phyloP scores from a whole-genome alignment of 1,284 basidiomycete species.

The Microbotryum lychnidis-dioicae region DNA sequence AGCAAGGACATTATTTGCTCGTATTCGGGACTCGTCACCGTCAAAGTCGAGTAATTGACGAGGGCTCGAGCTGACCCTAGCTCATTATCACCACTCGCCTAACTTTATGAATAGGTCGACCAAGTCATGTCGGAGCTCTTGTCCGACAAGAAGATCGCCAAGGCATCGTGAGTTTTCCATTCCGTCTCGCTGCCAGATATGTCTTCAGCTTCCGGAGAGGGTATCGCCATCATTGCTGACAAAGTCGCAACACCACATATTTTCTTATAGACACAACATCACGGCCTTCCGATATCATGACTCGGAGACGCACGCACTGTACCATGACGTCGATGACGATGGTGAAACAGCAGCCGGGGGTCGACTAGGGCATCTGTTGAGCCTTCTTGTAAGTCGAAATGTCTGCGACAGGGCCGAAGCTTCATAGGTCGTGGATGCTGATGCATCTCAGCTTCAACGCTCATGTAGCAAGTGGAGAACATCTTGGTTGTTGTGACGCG shows the following conservation, averaged over 20 bases:
- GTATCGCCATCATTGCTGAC: background rate
- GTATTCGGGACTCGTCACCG: too few species aligned
- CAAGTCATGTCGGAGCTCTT: conserved; percentile 22
- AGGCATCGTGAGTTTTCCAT: conserved; percentile 14
- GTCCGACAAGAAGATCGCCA: conserved; percentile 24
- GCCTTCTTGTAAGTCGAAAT: conserved; percentile 59
- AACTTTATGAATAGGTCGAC: conserved; percentile 10
- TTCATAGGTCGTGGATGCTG: background rate
- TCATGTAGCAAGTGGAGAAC: conserved; percentile 42
- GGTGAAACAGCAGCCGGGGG: conserved; percentile 84
- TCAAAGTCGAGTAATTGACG: too few species aligned
- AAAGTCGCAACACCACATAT: background rate
- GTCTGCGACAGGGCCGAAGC: background rate
- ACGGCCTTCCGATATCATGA: conserved; percentile 16
- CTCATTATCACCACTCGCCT: background rate
- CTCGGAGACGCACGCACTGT: too few species aligned
- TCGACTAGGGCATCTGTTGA: conserved; percentile 73
- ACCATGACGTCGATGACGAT: conserved; percentile 57
- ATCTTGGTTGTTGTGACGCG: conserved; percentile 66
- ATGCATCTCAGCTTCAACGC: background rate
- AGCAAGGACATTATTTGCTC: background rate
- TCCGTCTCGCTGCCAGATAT: too few species aligned
- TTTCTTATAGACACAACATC: conserved; percentile 24
- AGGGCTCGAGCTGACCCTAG: background rate
- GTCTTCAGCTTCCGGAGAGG: background rate